These are phyloP conservation scores for Boletus subcaerulescens DNA, from an alignment of 768 basidiomycete species.

Conservation along the genomic window DNA sequence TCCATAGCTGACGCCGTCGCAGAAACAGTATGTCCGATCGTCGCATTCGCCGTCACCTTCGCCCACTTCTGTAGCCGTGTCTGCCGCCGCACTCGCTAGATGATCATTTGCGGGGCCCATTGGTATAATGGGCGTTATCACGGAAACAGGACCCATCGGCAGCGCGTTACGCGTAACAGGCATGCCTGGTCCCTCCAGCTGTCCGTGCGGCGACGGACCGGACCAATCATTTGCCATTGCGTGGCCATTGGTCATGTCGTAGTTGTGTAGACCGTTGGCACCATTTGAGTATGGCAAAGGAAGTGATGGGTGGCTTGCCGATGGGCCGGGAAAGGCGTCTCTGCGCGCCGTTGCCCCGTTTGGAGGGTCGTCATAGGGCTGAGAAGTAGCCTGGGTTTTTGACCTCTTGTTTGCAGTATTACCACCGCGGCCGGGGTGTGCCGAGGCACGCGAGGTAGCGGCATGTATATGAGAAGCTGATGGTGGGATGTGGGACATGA, in stretches of 20 bases:
- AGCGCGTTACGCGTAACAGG: slow-evolving; percentile 53
- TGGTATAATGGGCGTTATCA: slow-evolving; percentile 24
- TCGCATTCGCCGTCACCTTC: slow-evolving; percentile 54
- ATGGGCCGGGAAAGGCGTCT: slow-evolving; percentile 48
- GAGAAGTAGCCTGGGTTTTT: slow-evolving; percentile 34
- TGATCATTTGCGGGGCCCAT: slow-evolving; percentile 31
- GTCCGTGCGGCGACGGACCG: slow-evolving; percentile 46
- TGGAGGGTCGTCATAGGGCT: slow-evolving; percentile 41
- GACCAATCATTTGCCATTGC: slow-evolving; percentile 46
- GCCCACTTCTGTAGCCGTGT: slow-evolving; percentile 44
- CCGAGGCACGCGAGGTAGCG: slow-evolving; percentile 26
- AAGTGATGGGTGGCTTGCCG: slow-evolving; percentile 53
- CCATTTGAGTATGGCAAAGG: slow-evolving; percentile 41
- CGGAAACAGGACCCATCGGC: slow-evolving; percentile 23
- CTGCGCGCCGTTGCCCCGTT: slow-evolving; percentile 37
- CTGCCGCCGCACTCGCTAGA: slow-evolving; percentile 36
- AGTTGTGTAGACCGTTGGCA: slow-evolving; percentile 37
- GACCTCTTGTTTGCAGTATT: slow-evolving; percentile 43
- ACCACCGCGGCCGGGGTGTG: slow-evolving; percentile 31
- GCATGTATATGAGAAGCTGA: slow-evolving; percentile 31
- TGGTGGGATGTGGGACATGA: slow-evolving; percentile 59
- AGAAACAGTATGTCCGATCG: slow-evolving; percentile 78
- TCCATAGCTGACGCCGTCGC: slow-evolving; percentile 80
- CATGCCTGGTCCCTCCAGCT: slow-evolving; percentile 77
- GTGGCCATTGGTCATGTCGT: slow-evolving; percentile 37